These are phyloP conservation scores for Nidularia pulvinata DNA, from an alignment of 768 basidiomycete species.

Conservation along the genomic window DNA sequence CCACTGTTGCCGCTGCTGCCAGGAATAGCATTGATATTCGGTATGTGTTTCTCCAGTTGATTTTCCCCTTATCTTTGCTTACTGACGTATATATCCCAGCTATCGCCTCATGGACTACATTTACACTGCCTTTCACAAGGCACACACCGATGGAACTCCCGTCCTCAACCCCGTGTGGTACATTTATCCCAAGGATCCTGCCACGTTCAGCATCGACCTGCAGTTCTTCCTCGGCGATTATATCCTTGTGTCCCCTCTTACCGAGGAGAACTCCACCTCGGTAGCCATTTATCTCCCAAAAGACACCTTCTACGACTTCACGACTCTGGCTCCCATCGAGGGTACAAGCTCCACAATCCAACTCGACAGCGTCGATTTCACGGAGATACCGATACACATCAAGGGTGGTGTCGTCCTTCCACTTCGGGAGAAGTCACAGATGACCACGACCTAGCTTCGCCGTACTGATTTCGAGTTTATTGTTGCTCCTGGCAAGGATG, in stretches of 20 bases:
- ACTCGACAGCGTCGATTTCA: slow-evolving; percentile 47
- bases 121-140: slow-evolving; percentile 69
- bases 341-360: slow-evolving; percentile 45
- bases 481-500: slow-evolving; percentile 56
- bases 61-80: not conserved
- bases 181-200: slow-evolving; percentile 62
- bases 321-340: slow-evolving; percentile 42
- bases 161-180: slow-evolving; percentile 66
- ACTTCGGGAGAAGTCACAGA: slow-evolving; percentile 49
- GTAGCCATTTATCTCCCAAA: slow-evolving; percentile 63
- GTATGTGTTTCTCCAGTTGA: slow-evolving; percentile 25
- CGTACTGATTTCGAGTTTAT: slow-evolving; percentile 59
- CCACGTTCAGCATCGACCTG: slow-evolving; percentile 59
- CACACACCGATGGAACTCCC: slow-evolving; percentile 58
- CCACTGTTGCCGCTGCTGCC: slow-evolving; percentile 54
- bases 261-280: slow-evolving; percentile 55
- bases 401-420: slow-evolving; percentile 60
- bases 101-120: slow-evolving; percentile 73
- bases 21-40: slow-evolving; percentile 60
- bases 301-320: slow-evolving; percentile 68
- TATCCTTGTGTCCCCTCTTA: slow-evolving; percentile 70
- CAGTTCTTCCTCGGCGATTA: slow-evolving; percentile 73
- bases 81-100: slow-evolving; percentile 20
- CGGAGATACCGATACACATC: slow-evolving; percentile 64
- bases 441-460: slow-evolving; percentile 60